Conservation (phyloP, 139 green algal species). For the Coelastrella sp. region DNA sequence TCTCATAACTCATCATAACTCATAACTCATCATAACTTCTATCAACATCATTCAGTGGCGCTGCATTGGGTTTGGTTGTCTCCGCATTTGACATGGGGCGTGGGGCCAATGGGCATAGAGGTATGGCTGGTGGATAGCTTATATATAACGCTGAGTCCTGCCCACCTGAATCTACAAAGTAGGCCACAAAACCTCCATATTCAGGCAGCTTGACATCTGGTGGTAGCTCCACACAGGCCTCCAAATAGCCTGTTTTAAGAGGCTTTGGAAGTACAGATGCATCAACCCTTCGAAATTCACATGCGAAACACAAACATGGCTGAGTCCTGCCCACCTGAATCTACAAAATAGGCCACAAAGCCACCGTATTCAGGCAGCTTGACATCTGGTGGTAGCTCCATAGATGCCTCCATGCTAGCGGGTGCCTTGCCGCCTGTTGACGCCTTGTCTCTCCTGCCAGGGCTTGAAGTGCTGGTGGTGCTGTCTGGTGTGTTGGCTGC, state of each 20-base stretch:
- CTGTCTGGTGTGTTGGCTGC: not conserved
- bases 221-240: not conserved
- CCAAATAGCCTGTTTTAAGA: too few relatives aligned
- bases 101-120: too few relatives aligned
- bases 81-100: too few relatives aligned
- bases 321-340: slow-evolving; percentile 17
- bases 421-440: not conserved
- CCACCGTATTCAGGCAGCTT: slow-evolving; percentile 38
- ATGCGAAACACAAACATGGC: not conserved
- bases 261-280: too few relatives aligned
- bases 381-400: slow-evolving; percentile 13
- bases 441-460: not conserved
- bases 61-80: too few relatives aligned
- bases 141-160: not conserved
- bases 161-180: slow-evolving; percentile 34
- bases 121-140: too few relatives aligned
- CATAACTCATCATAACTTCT: too few relatives aligned
- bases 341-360: slow-evolving; percentile 22
- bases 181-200: slow-evolving; percentile 11
- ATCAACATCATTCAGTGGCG: too few relatives aligned
- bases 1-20: too few relatives aligned
- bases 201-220: slow-evolving; percentile 41
- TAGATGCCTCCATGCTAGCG: not conserved
- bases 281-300: not conserved
- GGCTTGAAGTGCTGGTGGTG: not conserved